Evolutionary conservation across 192 early-diverging fungal genomes (phyloP), one percentile per base, ranked within the genome.

Genomic region (Linnemannia hyalina): DNA sequence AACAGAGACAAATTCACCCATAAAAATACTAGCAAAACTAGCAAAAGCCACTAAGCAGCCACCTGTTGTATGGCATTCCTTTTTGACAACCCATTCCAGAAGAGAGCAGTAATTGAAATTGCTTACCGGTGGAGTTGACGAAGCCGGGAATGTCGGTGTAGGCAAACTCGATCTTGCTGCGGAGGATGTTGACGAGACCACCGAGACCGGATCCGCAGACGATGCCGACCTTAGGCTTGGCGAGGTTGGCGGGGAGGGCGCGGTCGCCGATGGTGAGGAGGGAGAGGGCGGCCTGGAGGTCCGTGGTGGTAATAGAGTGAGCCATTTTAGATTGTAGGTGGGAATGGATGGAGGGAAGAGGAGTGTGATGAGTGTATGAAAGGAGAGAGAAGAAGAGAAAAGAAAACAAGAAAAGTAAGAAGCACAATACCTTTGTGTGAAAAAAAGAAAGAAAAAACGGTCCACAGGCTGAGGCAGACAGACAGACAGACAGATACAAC

Each of bases 71-170:
- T 52, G 18, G 18, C 49, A 52, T 52, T 52, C 18, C 49, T 52
- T 3, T 52, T 52, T 52, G 18, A 52, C 49, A 52, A 11, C 44
- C 49, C 16, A 52, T 22, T 52, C 4, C 7, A 42, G 18, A 40
- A 44, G n/a, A 47, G 46, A 11, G 26, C 20, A 90, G 29, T 18
- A 77, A 88, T 36, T 26, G 6, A 15, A 41, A 73, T 74, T 20
- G 63, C 54, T 89, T 88, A 94, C 93, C 94, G 32, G 95, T 96
- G 89, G 94, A 95, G 73, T 80, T 82, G 55, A 94, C 93, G 83
- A 98, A 98, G 26, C 95, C 94, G 22, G 97, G 97, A 85, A 98
- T 98, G 41, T 95, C 93, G 32, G 91, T 85, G 90, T 95, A 96
- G 5, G 92, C 69, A 63, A 98, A 93, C 78, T 93, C 93, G 47